phyloP scores from a whole-genome alignment of 2,329 filamentous ascomycete species.

The Pseudocercospora fuligena region DNA sequence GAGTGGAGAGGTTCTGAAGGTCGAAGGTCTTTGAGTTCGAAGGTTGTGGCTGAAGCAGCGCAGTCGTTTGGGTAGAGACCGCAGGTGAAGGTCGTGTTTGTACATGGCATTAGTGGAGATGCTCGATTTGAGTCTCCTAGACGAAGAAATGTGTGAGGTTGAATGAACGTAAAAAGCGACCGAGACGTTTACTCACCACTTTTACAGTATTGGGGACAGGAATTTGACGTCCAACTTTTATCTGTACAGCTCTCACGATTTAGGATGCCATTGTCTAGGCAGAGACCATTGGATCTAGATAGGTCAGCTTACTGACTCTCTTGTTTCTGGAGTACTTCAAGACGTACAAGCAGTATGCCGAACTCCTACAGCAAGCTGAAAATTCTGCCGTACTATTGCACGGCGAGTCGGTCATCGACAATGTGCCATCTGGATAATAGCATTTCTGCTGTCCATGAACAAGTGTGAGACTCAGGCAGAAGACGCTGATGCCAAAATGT shows the following conservation, averaged over 20 bases:
- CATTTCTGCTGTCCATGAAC: conserved; percentile 19
- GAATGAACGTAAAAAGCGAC: conserved; percentile 12
- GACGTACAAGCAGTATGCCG: conserved; percentile 24
- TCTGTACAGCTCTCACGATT: conserved; percentile 26
- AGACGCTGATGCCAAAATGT: background rate
- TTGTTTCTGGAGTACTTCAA: background rate
- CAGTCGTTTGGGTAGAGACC: conserved; percentile 20
- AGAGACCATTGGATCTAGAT: conserved; percentile 21
- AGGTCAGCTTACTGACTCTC: background rate
- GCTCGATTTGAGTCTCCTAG: conserved; percentile 19
- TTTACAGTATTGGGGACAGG: conserved; percentile 26
- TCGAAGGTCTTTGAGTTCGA: conserved; percentile 9
- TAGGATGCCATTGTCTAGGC: conserved; percentile 24
- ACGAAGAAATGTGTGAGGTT: background rate
- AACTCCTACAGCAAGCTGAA: conserved; percentile 26
- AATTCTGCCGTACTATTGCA: conserved; percentile 23
- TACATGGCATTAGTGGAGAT: conserved; percentile 17
- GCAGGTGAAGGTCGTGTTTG: conserved; percentile 19
- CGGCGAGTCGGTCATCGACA: conserved; percentile 19
- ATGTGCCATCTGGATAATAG: conserved; percentile 26
- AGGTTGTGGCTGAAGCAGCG: conserved; percentile 9
- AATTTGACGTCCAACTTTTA: conserved; percentile 19
- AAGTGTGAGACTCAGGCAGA: background rate
- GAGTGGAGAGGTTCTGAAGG: conserved; percentile 14
- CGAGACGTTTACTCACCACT: conserved; percentile 12